Percentiles rank a stretch among this genome's conserved stretches.
Conservation (phyloP, 2,329 filamentous ascomycete species). For the Rhynchosporium graminicola region DNA sequence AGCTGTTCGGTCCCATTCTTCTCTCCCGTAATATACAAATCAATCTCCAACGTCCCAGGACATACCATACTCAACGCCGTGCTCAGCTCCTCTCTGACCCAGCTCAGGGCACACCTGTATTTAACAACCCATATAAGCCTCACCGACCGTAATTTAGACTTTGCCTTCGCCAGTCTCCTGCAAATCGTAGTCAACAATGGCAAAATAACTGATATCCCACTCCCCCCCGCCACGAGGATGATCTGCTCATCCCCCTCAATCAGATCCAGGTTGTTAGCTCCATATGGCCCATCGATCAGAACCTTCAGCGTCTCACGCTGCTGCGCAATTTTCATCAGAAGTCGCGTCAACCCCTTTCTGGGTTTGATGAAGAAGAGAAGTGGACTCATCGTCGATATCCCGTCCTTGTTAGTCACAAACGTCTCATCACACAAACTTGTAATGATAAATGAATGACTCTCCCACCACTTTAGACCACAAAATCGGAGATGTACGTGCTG, state of each 20-base stretch:
- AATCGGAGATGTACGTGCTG: background rate
- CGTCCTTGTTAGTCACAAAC: background rate
- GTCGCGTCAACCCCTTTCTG: background rate
- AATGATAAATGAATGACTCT: background rate
- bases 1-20: background rate
- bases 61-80: background rate
- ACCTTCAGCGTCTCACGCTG: background rate
- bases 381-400: background rate
- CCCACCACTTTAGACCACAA: background rate
- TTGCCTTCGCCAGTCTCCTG: background rate
- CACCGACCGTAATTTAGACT: background rate
- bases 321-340: background rate
- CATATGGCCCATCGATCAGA: background rate
- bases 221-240: background rate
- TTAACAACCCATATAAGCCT: background rate
- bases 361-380: background rate
- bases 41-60: background rate
- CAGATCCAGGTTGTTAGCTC: background rate
- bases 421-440: background rate
- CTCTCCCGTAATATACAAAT: background rate
- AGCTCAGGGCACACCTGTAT: background rate
- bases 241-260: background rate
- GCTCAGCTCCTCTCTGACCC: background rate
- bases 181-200: background rate
- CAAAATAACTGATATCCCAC: background rate